These are phyloP conservation scores for Mortierella sp. DNA, from an alignment of 371 early-diverging fungal genomes.

Conservation along the genomic window DNA sequence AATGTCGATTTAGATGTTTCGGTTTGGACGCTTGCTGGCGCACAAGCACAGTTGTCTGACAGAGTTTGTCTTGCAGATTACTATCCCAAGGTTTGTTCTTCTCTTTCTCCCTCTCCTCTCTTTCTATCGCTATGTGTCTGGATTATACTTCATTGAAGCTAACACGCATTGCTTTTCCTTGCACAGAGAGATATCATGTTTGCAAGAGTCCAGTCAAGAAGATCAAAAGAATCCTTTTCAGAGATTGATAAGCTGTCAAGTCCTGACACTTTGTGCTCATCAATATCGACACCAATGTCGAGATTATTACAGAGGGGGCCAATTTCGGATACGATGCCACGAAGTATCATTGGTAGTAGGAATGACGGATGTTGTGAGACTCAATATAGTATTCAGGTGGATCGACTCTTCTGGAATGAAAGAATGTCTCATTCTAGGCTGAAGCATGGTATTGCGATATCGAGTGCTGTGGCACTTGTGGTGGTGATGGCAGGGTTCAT, in stretches of 20 bases:
- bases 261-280: too few relatives aligned
- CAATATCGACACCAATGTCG: too few relatives aligned
- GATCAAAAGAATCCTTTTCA: too few relatives aligned
- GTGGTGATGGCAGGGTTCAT: not conserved
- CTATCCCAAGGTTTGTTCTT: not conserved
- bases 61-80: conserved; percentile 2
- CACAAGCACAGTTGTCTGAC: not conserved
- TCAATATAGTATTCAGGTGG: not conserved
- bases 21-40: conserved; percentile 9
- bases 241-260: too few relatives aligned
- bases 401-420: not conserved
- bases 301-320: too few relatives aligned
- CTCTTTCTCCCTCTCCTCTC: not conserved
- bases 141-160: not conserved
- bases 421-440: not conserved
- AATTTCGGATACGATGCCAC: too few relatives aligned
- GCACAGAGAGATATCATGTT: not conserved
- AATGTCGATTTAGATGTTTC: conserved; percentile 7
- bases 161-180: too few relatives aligned
- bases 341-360: not conserved
- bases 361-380: not conserved
- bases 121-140: not conserved
- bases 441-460: not conserved
- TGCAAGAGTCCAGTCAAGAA: not conserved
- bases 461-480: not conserved